Percentiles rank a stretch among this genome's conserved stretches.
These are phyloP conservation scores for Candida ovalis DNA, from an alignment of 805 yeast species.

Conservation along the genomic window DNA sequence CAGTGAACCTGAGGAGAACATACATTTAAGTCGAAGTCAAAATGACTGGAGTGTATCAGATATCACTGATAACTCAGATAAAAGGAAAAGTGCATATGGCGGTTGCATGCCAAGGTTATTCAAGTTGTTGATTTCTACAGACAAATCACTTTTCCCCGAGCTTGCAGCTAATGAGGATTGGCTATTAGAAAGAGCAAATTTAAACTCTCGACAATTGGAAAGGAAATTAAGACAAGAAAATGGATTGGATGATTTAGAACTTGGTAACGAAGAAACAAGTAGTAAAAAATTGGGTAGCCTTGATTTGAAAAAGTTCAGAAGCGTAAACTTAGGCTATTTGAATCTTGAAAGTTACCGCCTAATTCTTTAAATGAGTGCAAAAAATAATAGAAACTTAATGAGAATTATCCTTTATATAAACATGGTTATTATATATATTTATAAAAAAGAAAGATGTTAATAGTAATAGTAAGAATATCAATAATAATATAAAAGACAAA, in stretches of 20 bases:
- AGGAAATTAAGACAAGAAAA: constrained; percentile 7
- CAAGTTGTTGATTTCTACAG: constrained; percentile 23
- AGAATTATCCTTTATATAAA: background rate
- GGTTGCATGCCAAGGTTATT: constrained; percentile 12
- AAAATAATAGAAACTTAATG: background rate
- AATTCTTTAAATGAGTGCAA: constrained; percentile 1
- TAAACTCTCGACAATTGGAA: background rate
- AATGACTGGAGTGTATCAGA: background rate
- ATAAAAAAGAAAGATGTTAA: background rate
- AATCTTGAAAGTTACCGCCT: constrained; percentile 25
- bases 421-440: background rate
- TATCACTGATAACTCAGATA: background rate
- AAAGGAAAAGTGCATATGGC: background rate
- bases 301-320: constrained; percentile 18
- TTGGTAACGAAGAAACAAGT: background rate
- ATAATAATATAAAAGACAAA: background rate
- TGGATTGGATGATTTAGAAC: background rate
- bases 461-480: background rate
- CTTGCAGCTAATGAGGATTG: constrained; percentile 20
- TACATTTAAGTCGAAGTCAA: background rate
- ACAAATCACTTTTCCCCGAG: constrained; percentile 11
- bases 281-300: constrained; percentile 10
- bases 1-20: background rate
- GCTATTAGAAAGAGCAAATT: constrained; percentile 12
- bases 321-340: constrained; percentile 24